Conservation (phyloP, 2,329 filamentous ascomycete genomes). For the Cordyceps javanica region DNA sequence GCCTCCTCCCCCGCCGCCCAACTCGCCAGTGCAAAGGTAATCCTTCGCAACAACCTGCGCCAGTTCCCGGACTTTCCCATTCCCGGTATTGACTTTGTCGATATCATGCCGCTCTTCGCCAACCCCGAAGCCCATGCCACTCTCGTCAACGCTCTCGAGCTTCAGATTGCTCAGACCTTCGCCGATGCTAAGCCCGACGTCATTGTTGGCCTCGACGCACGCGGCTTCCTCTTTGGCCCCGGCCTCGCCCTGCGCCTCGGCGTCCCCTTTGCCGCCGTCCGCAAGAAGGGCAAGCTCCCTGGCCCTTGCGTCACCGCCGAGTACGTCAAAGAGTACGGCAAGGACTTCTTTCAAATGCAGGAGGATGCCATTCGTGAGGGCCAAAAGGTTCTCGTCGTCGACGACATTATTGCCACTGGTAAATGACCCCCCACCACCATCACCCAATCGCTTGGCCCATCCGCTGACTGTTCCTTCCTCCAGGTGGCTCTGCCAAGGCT, state of each 20-base stretch:
- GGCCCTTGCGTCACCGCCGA: slow-evolving; percentile 78
- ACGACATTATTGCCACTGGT: slow-evolving; percentile 99
- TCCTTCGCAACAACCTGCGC: slow-evolving; percentile 66
- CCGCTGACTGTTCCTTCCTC: slow-evolving; percentile 2
- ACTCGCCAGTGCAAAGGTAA: slow-evolving; percentile 64
- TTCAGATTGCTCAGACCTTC: slow-evolving; percentile 66
- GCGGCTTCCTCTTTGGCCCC: slow-evolving; percentile 93
- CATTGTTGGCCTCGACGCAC: slow-evolving; percentile 85
- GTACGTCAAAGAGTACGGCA: slow-evolving; percentile 94
- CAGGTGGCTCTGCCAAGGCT: slow-evolving; percentile 86
- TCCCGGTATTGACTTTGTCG: slow-evolving; percentile 90
- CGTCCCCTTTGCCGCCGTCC: slow-evolving; percentile 83
- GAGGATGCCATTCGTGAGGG: slow-evolving; percentile 74
- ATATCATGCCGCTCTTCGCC: slow-evolving; percentile 95
- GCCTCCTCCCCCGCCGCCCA: slow-evolving; percentile 55
- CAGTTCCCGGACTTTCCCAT: slow-evolving; percentile 89
- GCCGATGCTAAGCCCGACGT: slow-evolving; percentile 68
- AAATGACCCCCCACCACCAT: too few species aligned
- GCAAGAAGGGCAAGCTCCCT: slow-evolving; percentile 94
- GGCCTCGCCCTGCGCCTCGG: slow-evolving; percentile 76
- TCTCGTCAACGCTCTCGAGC: slow-evolving; percentile 77
- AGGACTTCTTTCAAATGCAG: slow-evolving; percentile 96
- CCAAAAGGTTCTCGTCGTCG: slow-evolving; percentile 86
- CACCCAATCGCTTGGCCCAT: neutral
- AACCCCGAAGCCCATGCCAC: slow-evolving; percentile 65